Evolutionary conservation across 2,329 filamentous ascomycete species (phyloP).

Genomic region (Albifimbria verrucaria): DNA sequence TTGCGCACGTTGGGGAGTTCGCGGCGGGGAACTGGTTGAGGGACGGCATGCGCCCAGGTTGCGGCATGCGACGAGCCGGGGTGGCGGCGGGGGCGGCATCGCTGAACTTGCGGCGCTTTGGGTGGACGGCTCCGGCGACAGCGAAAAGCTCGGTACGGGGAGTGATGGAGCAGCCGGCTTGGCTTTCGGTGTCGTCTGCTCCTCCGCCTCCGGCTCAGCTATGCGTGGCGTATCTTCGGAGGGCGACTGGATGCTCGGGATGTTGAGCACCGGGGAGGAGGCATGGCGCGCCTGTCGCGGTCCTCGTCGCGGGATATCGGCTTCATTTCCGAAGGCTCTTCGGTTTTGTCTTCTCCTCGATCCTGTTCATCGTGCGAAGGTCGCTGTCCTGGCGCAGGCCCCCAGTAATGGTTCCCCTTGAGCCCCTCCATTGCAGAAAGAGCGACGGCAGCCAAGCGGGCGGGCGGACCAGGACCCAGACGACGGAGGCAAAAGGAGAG

Average conservation of each 20-base stretch:
- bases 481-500: conserved; percentile 60
- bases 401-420: background rate
- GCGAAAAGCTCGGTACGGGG: conserved; percentile 43
- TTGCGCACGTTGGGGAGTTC: conserved; percentile 48
- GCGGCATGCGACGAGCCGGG: conserved; percentile 20
- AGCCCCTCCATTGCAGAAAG: conserved; percentile 19
- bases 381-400: background rate
- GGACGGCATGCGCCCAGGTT: conserved; percentile 26
- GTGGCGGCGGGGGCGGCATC: conserved; percentile 28
- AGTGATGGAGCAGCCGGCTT: conserved; percentile 20
- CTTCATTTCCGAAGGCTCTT: background rate
- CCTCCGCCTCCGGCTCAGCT: conserved; percentile 20
- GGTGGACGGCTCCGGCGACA: conserved; percentile 21
- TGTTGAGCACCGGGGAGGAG: conserved; percentile 29
- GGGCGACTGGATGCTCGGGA: conserved; percentile 22
- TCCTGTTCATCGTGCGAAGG: conserved; percentile 6
- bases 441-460: conserved; percentile 42
- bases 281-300: conserved; percentile 32
- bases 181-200: conserved; percentile 53
- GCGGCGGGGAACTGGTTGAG: conserved; percentile 45
- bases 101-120: conserved; percentile 15
- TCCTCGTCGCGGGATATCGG: background rate
- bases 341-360: background rate
- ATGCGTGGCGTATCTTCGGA: conserved; percentile 11
- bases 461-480: conserved; percentile 53